Evolutionary conservation across 805 yeast species (phyloP).

Genomic region (Maudiozyma turicensis): DNA sequence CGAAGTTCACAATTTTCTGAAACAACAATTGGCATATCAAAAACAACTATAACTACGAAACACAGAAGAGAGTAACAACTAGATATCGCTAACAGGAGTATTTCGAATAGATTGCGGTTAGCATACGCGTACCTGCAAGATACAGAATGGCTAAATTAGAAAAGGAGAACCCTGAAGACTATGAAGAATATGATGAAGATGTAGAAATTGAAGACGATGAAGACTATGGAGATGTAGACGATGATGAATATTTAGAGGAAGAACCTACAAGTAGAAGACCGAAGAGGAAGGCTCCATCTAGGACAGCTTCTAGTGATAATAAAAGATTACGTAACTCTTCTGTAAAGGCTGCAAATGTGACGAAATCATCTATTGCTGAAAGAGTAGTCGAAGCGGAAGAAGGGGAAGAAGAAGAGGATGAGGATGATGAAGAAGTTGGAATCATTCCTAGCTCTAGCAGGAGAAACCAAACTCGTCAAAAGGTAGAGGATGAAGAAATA

Average conservation of each 20-base stretch:
- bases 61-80: too few species aligned
- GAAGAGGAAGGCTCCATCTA: neutral
- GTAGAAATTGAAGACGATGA: neutral
- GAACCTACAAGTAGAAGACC: neutral
- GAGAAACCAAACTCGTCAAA: neutral
- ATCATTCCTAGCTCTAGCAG: slow-evolving; percentile 9
- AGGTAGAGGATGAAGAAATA: slow-evolving; percentile 1
- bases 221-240: neutral
- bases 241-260: neutral
- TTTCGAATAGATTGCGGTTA: too few species aligned
- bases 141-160: neutral
- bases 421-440: neutral
- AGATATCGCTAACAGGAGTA: too few species aligned
- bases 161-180: neutral
- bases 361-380: neutral
- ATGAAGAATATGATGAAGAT: neutral
- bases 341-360: neutral
- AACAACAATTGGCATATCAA: too few species aligned
- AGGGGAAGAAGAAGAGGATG: neutral
- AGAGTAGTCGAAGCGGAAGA: neutral
- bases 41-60: too few species aligned
- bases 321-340: neutral
- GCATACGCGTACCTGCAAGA: too few species aligned
- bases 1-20: too few species aligned
- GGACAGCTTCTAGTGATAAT: neutral